phyloP scores from a whole-genome alignment of 2,329 filamentous ascomycete genomes.

The Sclerotinia subarctica region DNA sequence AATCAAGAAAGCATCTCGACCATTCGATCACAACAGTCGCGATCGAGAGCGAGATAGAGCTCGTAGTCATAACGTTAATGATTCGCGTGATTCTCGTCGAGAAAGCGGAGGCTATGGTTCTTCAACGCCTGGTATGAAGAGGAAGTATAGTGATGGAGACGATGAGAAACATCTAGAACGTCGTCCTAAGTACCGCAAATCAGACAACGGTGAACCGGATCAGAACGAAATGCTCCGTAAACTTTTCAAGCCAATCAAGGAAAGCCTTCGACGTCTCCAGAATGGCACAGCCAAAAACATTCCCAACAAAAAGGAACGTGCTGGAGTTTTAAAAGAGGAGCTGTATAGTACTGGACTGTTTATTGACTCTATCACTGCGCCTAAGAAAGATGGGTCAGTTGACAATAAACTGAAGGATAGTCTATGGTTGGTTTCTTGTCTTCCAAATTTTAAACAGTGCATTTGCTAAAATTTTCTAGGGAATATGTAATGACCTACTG shows the following conservation, averaged over 20 bases:
- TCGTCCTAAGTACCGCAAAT: slow-evolving; percentile 50
- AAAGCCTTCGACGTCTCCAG: slow-evolving; percentile 57
- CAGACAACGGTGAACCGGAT: slow-evolving; percentile 45
- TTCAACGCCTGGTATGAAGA: slow-evolving; percentile 50
- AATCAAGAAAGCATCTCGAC: slow-evolving; percentile 43
- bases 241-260: slow-evolving; percentile 54
- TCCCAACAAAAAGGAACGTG: slow-evolving; percentile 59
- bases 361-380: slow-evolving; percentile 45
- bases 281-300: slow-evolving; percentile 61
- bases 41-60: slow-evolving; percentile 50
- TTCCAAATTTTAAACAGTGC: background rate
- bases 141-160: slow-evolving; percentile 56
- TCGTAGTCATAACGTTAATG: slow-evolving; percentile 42
- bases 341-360: slow-evolving; percentile 61
- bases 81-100: slow-evolving; percentile 38
- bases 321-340: slow-evolving; percentile 59
- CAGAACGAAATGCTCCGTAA: slow-evolving; percentile 23
- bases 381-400: slow-evolving; percentile 23
- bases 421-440: slow-evolving; percentile 35
- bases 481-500: slow-evolving; percentile 38
- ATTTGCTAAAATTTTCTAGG: slow-evolving; percentile 31
- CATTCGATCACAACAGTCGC: slow-evolving; percentile 44
- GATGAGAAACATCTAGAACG: slow-evolving; percentile 50
- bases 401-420: slow-evolving; percentile 31
- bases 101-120: slow-evolving; percentile 27